phyloP scores from a whole-genome alignment of 345 rosid species.

The Adansonia digitata region DNA sequence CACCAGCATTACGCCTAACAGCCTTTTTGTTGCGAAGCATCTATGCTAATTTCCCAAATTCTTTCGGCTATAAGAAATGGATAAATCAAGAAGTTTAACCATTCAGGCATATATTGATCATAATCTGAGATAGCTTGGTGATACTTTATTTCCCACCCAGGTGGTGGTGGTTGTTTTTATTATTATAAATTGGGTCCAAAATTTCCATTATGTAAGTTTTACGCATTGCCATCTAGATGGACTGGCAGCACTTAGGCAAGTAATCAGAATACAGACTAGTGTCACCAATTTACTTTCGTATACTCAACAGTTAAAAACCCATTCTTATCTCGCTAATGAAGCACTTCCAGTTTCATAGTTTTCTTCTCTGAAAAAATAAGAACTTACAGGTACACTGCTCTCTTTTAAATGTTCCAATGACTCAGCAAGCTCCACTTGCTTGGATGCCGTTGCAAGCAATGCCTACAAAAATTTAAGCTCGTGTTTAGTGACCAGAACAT shows the following conservation, averaged over 20 bases:
- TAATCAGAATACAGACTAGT: not conserved
- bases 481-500: slow-evolving; percentile 3
- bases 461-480: slow-evolving; percentile 42
- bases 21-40: not conserved
- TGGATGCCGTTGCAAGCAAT: slow-evolving; percentile 78
- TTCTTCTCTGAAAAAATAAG: not conserved
- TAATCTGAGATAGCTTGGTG: not conserved
- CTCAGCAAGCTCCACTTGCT: slow-evolving; percentile 84
- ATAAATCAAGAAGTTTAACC: not conserved
- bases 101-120: not conserved
- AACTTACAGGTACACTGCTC: slow-evolving; percentile 48
- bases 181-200: not conserved
- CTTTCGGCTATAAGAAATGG: not conserved
- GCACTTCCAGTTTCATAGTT: not conserved
- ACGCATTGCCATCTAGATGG: not conserved
- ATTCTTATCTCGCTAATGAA: not conserved
- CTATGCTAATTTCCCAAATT: not conserved
- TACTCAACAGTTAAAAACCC: not conserved
- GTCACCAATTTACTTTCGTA: not conserved
- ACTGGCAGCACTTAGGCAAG: not conserved
- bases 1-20: not conserved
- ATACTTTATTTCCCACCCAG: not conserved
- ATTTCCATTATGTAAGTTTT: not conserved
- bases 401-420: slow-evolving; percentile 70
- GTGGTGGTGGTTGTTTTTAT: not conserved